Evolutionary conservation across 345 rosid genomes (phyloP), one percentile per base, ranked within the genome.

Genomic region (Hypericum androsaemum): DNA sequence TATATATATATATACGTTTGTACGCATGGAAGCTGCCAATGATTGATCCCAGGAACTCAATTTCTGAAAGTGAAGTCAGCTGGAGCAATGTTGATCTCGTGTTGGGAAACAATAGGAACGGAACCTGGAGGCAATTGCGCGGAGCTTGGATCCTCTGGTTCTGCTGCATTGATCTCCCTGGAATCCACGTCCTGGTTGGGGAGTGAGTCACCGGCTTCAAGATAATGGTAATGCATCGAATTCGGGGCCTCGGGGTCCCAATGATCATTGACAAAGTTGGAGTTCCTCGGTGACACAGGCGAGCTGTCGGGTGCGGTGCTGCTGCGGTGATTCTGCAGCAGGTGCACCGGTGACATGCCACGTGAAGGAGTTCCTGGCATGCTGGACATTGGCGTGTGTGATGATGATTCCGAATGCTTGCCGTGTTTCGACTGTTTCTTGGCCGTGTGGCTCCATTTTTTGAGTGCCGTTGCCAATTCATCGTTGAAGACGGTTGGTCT

Each of bases 401-500:
- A 22, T 22, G 32, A 22, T 22, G 32, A 51, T 37, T 41, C 76
- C 0, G 95, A 79, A 32, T 72, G 75, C 39, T 12, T 71, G 75
- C 82, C 44, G 14, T 77, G 88, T 68, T 70, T 88, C 0, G 76
- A 64, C 53, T 80, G 69, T 56, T 62, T 81, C 69, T 72, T 84
- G 0, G 98, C 94, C 0, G 69, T 45, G 3, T 57, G 78, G 70
- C 78, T 95, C 98, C 98, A 87, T 52, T 63, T 78, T 67, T 74
- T 83, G 0, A 92, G 66, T 10, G 95, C 97, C 4, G 81, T 60
- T 6, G 89, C 90, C 38, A 88, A 88, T 58, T 64, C 64, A 12
- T 88, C 90, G 14, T 88, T 77, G 58, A 92, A 92, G 39, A 92
- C 71, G 6, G 94, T 76, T 32, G 94, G 84, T 65, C 80, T 92